Evolutionary conservation across 257 asterid species (phyloP).

Genomic region (Solanum paucissectum): DNA sequence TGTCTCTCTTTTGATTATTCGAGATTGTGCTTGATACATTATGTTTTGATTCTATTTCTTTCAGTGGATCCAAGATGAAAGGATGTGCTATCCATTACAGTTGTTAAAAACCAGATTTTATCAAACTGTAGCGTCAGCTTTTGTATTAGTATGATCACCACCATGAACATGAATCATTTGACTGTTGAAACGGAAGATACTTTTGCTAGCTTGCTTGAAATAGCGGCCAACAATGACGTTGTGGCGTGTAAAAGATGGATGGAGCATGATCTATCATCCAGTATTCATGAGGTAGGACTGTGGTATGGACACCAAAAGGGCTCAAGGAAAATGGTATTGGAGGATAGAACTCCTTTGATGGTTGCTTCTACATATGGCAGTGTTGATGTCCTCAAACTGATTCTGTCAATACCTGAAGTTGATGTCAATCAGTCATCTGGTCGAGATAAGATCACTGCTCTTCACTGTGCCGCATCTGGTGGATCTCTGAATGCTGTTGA

Average conservation of each 20-base stretch:
- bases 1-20: not conserved
- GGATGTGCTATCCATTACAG: slow-evolving; percentile 11
- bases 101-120: slow-evolving; percentile 1
- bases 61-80: slow-evolving; percentile 25
- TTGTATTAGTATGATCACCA: not conserved
- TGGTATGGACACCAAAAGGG: slow-evolving; percentile 81
- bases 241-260: slow-evolving; percentile 31
- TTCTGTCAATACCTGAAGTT: slow-evolving; percentile 45
- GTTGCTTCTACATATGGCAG: slow-evolving; percentile 84
- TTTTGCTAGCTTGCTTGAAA: slow-evolving; percentile 53
- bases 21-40: not conserved
- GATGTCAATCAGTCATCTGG: slow-evolving; percentile 65
- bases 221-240: slow-evolving; percentile 67
- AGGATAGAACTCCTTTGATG: slow-evolving; percentile 72
- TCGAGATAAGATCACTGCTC: slow-evolving; percentile 50
- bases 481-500: slow-evolving; percentile 43
- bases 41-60: slow-evolving; percentile 13
- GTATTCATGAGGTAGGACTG: slow-evolving; percentile 45
- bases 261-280: slow-evolving; percentile 25
- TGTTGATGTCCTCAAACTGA: slow-evolving; percentile 42
- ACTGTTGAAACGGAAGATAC: slow-evolving; percentile 44
- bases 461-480: slow-evolving; percentile 78
- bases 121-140: slow-evolving; percentile 2
- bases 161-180: slow-evolving; percentile 31
- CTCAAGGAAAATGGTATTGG: slow-evolving; percentile 63